A percentile compares a stretch with the other conserved stretches of the same genome.
These are phyloP conservation scores for Cryptomeria japonica DNA, from an alignment of 75 land plant species.

Conservation along the genomic window DNA sequence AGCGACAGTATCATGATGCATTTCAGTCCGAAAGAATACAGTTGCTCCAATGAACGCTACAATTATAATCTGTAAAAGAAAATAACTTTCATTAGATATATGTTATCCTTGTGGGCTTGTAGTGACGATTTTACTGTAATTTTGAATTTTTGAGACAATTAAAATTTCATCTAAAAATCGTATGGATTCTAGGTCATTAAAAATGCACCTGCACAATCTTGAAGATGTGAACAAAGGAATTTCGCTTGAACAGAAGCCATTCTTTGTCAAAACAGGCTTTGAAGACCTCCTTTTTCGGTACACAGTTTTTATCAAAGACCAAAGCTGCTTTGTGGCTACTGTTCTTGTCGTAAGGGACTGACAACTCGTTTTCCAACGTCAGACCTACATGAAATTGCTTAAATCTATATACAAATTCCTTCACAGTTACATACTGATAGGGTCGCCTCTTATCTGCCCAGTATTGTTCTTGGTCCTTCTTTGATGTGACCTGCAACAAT, in stretches of 20 bases:
- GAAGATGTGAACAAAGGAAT: slow-evolving; percentile 79
- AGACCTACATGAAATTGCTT: slow-evolving; percentile 66
- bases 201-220: slow-evolving; percentile 42
- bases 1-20: slow-evolving; percentile 41
- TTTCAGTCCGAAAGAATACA: slow-evolving; percentile 56
- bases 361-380: slow-evolving; percentile 49
- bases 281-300: slow-evolving; percentile 65
- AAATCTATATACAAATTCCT: slow-evolving; percentile 70
- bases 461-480: slow-evolving; percentile 92
- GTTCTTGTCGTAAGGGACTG: slow-evolving; percentile 60
- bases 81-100: neutral
- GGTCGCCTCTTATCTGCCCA: slow-evolving; percentile 62
- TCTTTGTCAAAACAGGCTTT: slow-evolving; percentile 73
- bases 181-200: neutral
- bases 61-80: slow-evolving; percentile 47
- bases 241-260: slow-evolving; percentile 76
- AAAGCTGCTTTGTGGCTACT: slow-evolving; percentile 77
- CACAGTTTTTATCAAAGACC: slow-evolving; percentile 42
- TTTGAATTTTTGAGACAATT: neutral
- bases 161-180: neutral
- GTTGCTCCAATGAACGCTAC: slow-evolving; percentile 63
- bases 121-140: neutral
- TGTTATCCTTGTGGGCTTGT: neutral
- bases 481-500: slow-evolving; percentile 74
- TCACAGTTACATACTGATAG: slow-evolving; percentile 66